Evolutionary conservation across 2,329 filamentous ascomycete species (phyloP).

Genomic region (Paraconiothyrium sp.): DNA sequence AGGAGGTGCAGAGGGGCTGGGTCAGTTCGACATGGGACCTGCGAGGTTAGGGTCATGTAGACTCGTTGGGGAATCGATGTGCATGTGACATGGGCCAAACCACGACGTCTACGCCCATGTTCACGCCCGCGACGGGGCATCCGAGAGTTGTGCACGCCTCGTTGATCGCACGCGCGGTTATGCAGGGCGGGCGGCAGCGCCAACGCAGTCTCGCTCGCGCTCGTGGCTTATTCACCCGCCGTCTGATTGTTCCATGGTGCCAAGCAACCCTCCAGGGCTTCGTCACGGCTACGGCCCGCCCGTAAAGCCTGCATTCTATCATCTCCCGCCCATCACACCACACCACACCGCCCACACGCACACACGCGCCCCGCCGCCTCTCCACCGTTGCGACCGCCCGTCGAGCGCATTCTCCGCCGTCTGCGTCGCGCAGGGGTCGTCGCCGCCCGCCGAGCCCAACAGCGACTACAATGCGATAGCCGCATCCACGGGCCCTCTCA

Average conservation of each 20-base stretch:
- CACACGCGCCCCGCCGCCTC: background rate
- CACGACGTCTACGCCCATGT: background rate
- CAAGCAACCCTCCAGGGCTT: conserved; percentile 6
- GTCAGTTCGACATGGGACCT: background rate
- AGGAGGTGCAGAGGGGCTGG: conserved; percentile 6
- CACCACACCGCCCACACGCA: conserved; percentile 6
- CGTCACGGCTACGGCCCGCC: conserved; percentile 12
- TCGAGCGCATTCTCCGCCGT: background rate
- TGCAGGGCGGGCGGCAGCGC: conserved; percentile 15
- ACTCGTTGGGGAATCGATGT: conserved; percentile 8
- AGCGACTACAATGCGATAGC: conserved; percentile 19
- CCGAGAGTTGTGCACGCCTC: conserved; percentile 10
- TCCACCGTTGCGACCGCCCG: conserved; percentile 7
- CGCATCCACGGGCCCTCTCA: conserved; percentile 13
- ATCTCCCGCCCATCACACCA: background rate
- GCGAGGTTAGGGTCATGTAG: conserved; percentile 8
- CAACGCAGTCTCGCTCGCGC: background rate
- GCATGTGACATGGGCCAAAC: conserved; percentile 15
- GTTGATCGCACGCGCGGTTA: conserved; percentile 4
- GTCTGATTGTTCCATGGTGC: conserved; percentile 14
- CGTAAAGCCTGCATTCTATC: conserved; percentile 3
- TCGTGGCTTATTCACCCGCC: conserved; percentile 2
- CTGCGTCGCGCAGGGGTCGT: conserved; percentile 8
- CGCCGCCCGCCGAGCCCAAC: background rate
- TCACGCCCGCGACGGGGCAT: background rate